These are phyloP conservation scores for Suillus paluster DNA, from an alignment of 768 basidiomycete species.

Conservation along the genomic window DNA sequence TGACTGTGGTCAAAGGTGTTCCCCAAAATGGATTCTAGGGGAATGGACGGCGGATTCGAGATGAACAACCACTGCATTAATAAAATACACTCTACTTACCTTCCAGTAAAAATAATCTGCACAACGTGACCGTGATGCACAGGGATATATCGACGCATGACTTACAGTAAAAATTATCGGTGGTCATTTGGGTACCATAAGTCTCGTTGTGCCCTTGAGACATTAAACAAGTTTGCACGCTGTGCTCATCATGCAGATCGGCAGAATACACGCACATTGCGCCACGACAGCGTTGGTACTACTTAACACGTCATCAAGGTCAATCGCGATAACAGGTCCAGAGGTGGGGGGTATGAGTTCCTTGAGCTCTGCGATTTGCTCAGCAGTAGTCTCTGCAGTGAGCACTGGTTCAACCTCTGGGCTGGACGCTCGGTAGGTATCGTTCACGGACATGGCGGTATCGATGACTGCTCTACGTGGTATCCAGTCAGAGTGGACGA, in stretches of 20 bases:
- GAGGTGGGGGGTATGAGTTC: constrained; percentile 22
- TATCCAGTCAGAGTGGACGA: background rate
- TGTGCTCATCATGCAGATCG: background rate
- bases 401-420: constrained; percentile 1
- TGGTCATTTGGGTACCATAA: constrained; percentile 59
- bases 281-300: constrained; percentile 63
- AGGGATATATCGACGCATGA: constrained; percentile 9
- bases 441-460: constrained; percentile 11
- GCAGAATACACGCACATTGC: constrained; percentile 49
- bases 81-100: constrained; percentile 35
- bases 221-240: background rate
- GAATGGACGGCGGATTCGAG: background rate
- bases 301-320: constrained; percentile 71
- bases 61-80: background rate
- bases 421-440: constrained; percentile 8
- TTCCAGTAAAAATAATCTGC: constrained; percentile 81
- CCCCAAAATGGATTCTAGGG: constrained; percentile 64
- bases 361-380: constrained; percentile 15
- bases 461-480: background rate
- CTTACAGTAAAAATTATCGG: constrained; percentile 66
- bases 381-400: constrained; percentile 7
- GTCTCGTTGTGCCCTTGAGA: constrained; percentile 66
- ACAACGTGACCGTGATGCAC: constrained; percentile 2
- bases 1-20: constrained; percentile 55
- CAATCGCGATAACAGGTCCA: constrained; percentile 58